Conservation (phyloP, 2,329 filamentous ascomycete species). For the Tympanopsis confertula region DNA sequence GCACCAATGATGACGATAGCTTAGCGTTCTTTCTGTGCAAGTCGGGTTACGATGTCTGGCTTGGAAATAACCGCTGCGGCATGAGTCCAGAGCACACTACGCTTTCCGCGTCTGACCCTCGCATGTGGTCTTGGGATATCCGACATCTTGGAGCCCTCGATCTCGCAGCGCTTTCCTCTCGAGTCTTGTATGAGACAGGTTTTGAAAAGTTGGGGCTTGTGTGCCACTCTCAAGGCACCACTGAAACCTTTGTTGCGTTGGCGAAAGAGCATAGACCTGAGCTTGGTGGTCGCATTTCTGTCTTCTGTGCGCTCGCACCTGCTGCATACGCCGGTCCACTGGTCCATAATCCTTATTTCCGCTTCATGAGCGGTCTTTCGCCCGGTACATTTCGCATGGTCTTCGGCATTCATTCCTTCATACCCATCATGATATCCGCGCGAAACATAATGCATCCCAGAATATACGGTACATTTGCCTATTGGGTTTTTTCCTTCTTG, state of each 20-base stretch:
- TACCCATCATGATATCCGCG: constrained; percentile 85
- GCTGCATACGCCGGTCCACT: constrained; percentile 82
- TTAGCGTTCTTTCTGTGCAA: constrained; percentile 88
- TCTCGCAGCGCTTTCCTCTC: constrained; percentile 66
- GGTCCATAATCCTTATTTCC: constrained; percentile 80
- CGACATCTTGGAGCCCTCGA: constrained; percentile 87
- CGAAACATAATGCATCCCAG: constrained; percentile 52
- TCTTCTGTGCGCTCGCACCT: constrained; percentile 84
- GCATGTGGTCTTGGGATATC: constrained; percentile 97
- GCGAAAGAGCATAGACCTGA: constrained; percentile 84
- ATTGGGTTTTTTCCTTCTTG: constrained; percentile 78
- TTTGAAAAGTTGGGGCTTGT: constrained; percentile 75
- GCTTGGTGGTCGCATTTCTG: constrained; percentile 68
- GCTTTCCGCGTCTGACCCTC: constrained; percentile 63
- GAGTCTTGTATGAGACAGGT: constrained; percentile 70
- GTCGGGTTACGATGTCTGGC: constrained; percentile 86
- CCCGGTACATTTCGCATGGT: constrained; percentile 66
- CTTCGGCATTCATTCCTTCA: constrained; percentile 88
- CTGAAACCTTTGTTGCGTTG: constrained; percentile 74
- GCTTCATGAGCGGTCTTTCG: constrained; percentile 75
- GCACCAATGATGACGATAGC: constrained; percentile 78
- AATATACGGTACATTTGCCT: constrained; percentile 73
- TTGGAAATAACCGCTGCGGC: constrained; percentile 86
- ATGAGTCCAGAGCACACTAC: constrained; percentile 66
- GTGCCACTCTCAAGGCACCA: constrained; percentile 84